A percentile compares a stretch with the other conserved stretches of the same genome.
These are phyloP conservation scores for Plectosphaerella sp. DNA, from an alignment of 2,329 filamentous ascomycete species.

Conservation along the genomic window DNA sequence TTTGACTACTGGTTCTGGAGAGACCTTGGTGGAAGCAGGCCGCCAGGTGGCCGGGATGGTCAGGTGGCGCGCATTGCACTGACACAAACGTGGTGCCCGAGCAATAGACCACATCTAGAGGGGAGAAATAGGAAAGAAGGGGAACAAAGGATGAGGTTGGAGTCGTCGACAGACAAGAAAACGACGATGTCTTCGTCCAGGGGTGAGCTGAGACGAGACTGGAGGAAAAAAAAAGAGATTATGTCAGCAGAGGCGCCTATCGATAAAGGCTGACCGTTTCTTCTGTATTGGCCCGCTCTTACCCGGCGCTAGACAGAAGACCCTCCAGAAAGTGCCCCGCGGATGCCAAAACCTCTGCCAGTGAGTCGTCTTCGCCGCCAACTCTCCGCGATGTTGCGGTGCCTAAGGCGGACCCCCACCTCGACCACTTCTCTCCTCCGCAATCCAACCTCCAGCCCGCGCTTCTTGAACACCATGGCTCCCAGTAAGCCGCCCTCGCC, in stretches of 20 bases:
- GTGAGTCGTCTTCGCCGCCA: neutral
- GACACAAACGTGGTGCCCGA: neutral
- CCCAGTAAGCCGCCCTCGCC: conserved; percentile 17
- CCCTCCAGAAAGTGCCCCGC: neutral
- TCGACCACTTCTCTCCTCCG: neutral
- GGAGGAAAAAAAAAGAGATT: neutral
- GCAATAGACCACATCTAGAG: conserved; percentile 2
- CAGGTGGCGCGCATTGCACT: neutral
- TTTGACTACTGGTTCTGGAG: neutral
- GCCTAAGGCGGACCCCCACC: neutral
- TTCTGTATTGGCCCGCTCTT: neutral
- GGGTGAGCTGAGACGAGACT: neutral
- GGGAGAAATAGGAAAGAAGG: neutral
- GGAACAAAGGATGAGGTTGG: no score
- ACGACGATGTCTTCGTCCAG: neutral
- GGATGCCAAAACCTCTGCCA: neutral
- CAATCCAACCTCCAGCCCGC: conserved; percentile 10
- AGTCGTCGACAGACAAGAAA: neutral
- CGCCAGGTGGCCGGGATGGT: neutral
- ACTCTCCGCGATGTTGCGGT: neutral
- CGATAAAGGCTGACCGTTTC: neutral
- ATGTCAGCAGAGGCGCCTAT: neutral
- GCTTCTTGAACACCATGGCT: conserved; percentile 19
- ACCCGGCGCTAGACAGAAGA: neutral
- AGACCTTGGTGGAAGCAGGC: neutral